Evolutionary conservation across 192 early-diverging fungal genomes (phyloP).

Genomic region (Mortierella alpina): DNA sequence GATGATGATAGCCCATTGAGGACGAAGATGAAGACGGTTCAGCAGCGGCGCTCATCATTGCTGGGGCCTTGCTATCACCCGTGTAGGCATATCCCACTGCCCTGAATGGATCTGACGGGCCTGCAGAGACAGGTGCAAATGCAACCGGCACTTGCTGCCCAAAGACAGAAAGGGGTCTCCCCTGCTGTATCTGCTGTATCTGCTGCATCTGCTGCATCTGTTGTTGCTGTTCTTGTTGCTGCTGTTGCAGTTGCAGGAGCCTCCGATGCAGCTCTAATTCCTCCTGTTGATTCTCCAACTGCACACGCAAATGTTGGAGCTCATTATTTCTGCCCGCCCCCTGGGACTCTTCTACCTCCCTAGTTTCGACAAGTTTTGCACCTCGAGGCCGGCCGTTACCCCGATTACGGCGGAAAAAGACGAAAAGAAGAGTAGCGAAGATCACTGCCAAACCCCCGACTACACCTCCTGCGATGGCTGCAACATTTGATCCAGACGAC

Average conservation of each 20-base stretch:
- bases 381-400: background rate
- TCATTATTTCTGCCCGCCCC: slow-evolving; percentile 15
- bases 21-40: background rate
- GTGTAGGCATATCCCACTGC: no score
- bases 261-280: slow-evolving; percentile 30
- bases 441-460: slow-evolving; percentile 29
- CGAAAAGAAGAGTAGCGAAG: background rate
- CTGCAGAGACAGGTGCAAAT: background rate
- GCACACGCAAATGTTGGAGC: slow-evolving; percentile 11
- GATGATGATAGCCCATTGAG: background rate
- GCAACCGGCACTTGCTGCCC: background rate
- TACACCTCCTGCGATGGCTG: slow-evolving; percentile 37
- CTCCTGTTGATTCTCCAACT: slow-evolving; percentile 25
- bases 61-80: background rate
- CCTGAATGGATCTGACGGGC: no score
- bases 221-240: slow-evolving; percentile 21
- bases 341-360: slow-evolving; percentile 6
- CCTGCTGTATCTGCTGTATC: slow-evolving; percentile 8
- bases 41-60: background rate
- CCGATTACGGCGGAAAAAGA: background rate
- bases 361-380: background rate
- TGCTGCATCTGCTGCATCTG: slow-evolving; percentile 10
- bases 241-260: slow-evolving; percentile 20
- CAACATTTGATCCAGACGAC: slow-evolving; percentile 2
- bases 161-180: background rate